phyloP scores from a whole-genome alignment of 768 basidiomycete species.

The Psilocybe tampanensis region DNA sequence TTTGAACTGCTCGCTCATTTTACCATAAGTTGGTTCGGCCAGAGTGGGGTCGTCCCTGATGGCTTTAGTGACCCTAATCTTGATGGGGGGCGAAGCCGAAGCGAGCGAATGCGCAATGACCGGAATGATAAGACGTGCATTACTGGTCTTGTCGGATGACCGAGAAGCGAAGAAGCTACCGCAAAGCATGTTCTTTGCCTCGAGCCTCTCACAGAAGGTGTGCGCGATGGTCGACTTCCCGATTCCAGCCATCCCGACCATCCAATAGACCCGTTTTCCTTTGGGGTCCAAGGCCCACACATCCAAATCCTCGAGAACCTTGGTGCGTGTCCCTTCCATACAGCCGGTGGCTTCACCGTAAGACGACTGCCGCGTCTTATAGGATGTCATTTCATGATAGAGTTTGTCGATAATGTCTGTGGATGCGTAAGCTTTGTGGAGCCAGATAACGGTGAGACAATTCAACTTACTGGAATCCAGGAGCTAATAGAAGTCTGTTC shows the following conservation, averaged over 20 bases:
- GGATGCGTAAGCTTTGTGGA: neutral
- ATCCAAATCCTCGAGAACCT: constrained; percentile 7
- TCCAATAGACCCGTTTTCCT: constrained; percentile 6
- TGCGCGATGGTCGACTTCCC: constrained; percentile 7
- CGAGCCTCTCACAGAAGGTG: constrained; percentile 5
- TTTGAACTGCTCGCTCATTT: constrained; percentile 9
- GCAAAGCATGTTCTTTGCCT: constrained; percentile 3
- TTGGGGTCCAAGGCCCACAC: constrained; percentile 2
- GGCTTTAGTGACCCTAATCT: constrained; percentile 7
- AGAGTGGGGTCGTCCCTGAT: constrained; percentile 10
- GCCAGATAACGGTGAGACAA: neutral
- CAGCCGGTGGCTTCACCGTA: constrained; percentile 4
- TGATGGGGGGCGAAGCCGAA: constrained; percentile 9
- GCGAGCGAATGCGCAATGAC: constrained; percentile 9
- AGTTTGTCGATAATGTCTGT: constrained; percentile 5
- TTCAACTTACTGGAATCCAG: neutral
- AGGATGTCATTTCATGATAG: constrained; percentile 4
- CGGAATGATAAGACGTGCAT: constrained; percentile 4
- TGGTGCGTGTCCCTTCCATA: neutral
- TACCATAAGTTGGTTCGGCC: constrained; percentile 9
- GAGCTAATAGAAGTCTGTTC: neutral
- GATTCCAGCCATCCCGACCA: constrained; percentile 8
- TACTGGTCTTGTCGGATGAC: constrained; percentile 6
- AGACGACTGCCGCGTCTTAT: constrained; percentile 8
- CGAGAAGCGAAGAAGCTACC: constrained; percentile 10